Evolutionary conservation across 2,329 filamentous ascomycete genomes (phyloP), one percentile per base, ranked within the genome.

Genomic region (Coniella vitis): DNA sequence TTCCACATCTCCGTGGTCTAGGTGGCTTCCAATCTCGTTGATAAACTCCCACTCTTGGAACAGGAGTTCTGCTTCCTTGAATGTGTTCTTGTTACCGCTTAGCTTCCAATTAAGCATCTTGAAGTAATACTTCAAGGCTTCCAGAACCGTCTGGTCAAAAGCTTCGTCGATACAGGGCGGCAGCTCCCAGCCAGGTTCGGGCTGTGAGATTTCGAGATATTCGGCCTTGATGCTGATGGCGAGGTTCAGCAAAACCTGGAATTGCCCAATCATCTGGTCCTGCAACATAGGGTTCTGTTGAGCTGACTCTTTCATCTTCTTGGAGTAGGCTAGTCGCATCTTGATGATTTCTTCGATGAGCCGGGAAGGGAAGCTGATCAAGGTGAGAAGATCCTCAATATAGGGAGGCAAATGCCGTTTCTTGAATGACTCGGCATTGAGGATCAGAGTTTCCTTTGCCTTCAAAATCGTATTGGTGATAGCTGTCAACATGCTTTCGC

Each of bases 21-120:
- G 77, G 63, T 93, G 86, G 42, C 87, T 81, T 21, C 91, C 93
- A 49, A 98, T 88, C 59, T 90, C 84, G 61, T 97, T 97, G 46
- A 87, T 94, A 61, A 97, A 97, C 49, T 90, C 89, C 93, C 93
- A 98, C 67, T 98, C 93, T 60, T 95, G 90, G 63, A 96, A 94
- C 41, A 98, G 71, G 55, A 98, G 86, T 72, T 98, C 93, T 7
- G 93, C 93, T 66, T 98, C 93, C 63, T 97, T 97, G 77, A 98
- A 98, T 0, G 90, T 96, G 69, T 97, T 98, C 66, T 96, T 97
- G 72, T 97, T 97, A 48, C 90, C 88, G 58, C 87, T 90, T 46
- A 98, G 73, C 66, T 97, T 97, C 89, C 90, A 97, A 63, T 97
- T 96, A 38, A 98, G 74, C 79, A 98, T 90, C 65, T 91, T 93